Evolutionary conservation across 108 stramenopile species (phyloP).

Genomic region (Nitzschia palea): DNA sequence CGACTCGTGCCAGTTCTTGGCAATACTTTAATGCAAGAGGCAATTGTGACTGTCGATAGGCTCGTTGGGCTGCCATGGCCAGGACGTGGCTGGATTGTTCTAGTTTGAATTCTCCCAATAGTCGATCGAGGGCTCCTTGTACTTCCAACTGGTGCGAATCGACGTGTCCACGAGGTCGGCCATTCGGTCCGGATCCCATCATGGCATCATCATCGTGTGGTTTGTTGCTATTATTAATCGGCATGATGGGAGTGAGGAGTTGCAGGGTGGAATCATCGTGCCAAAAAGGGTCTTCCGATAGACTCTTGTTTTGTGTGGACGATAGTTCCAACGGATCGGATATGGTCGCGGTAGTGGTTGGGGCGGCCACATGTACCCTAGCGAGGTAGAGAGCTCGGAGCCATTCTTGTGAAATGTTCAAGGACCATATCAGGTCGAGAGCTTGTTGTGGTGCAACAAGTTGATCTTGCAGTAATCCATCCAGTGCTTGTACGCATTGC

Average conservation of each 20-base stretch:
- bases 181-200: not conserved
- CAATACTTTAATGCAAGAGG: constrained; percentile 61
- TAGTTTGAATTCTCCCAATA: constrained; percentile 56
- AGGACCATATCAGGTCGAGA: not conserved
- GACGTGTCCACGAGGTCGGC: not conserved
- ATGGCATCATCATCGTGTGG: not conserved
- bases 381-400: constrained; percentile 63
- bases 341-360: constrained; percentile 3
- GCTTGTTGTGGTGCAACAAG: constrained; percentile 43
- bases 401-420: constrained; percentile 41
- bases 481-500: constrained; percentile 64
- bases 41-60: constrained; percentile 69
- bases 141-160: constrained; percentile 23
- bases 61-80: constrained; percentile 70
- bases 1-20: constrained; percentile 55
- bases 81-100: constrained; percentile 69
- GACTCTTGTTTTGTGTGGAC: not conserved
- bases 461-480: constrained; percentile 51
- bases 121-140: constrained; percentile 59
- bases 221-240: not conserved
- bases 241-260: constrained; percentile 7
- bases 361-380: constrained; percentile 34
- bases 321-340: not conserved
- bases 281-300: constrained; percentile 21
- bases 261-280: constrained; percentile 8